phyloP scores from a whole-genome alignment of 805 yeast genomes.

The Yamadazyma scolyti region DNA sequence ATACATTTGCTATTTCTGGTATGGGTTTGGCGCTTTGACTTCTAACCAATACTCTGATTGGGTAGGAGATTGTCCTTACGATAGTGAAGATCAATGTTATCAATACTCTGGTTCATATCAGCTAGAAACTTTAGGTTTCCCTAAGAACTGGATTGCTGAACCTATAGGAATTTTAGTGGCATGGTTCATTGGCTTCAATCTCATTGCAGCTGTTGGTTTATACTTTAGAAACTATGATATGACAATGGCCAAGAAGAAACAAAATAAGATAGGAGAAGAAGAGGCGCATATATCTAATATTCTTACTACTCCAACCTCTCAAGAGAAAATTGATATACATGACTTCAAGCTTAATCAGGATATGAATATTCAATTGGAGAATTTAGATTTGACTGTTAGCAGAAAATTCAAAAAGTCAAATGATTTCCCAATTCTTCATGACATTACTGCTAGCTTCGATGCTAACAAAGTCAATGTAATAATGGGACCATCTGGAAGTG shows the following conservation, averaged over 20 bases:
- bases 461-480: conserved; percentile 36
- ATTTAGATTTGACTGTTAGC: conserved; percentile 42
- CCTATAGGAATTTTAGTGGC: conserved; percentile 61
- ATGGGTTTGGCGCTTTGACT: conserved; percentile 64
- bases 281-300: conserved; percentile 7
- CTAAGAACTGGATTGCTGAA: conserved; percentile 57
- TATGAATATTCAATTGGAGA: conserved; percentile 14
- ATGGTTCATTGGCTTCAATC: conserved; percentile 55
- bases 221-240: conserved; percentile 49
- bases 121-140: conserved; percentile 56
- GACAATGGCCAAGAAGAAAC: conserved; percentile 40
- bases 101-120: conserved; percentile 56
- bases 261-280: conserved; percentile 30
- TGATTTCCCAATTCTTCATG: conserved; percentile 16
- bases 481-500: conserved; percentile 47
- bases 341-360: conserved; percentile 11
- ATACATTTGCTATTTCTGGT: conserved; percentile 74
- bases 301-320: no score
- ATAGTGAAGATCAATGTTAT: conserved; percentile 18
- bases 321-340: background rate
- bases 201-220: conserved; percentile 46
- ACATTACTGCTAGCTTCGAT: conserved; percentile 26
- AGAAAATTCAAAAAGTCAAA: conserved; percentile 8
- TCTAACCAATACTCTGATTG: conserved; percentile 65
- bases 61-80: conserved; percentile 52